Evolutionary conservation across 208 protist genomes (phyloP), one percentile per base, ranked within the genome.

Genomic region (Phytomonas sp.): DNA sequence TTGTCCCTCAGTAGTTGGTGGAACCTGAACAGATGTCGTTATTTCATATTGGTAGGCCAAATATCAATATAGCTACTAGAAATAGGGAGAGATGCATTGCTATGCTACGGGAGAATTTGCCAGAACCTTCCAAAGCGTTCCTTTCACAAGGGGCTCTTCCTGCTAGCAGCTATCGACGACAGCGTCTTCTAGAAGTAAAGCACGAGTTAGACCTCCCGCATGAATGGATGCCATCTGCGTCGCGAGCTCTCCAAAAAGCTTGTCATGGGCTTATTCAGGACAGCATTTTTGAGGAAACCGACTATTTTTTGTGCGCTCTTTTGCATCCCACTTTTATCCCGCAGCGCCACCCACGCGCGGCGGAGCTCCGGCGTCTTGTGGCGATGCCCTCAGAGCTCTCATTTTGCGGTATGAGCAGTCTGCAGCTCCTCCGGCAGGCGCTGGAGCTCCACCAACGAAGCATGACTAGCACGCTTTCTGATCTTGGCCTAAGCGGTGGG

Each of bases 361-460:
- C 68, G n/a, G 62, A 66, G 32, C 68, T 79, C 6, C 81, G 81
- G 5, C 71, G 72, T 11, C 56, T 37, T 29, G 71, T 91, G 34
- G 82, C 84, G 30, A 95, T 95, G 89, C 89, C 89, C 30, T 68
- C 78, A 13, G 89, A 95, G 72, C 66, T 89, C 2, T 73, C 81
- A 4, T 65, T 83, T 37, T 66, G 75, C 13, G 89, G 87, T 0
- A 70, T 75, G 0, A 81, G 83, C n/a, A 78, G 70, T 26, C 32
- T 95, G 28, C 81, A 80, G 1, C 36, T 93, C 5, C 59, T 87
- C 36, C 80, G 40, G 40, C 40, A 46, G 40, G 11, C 40, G 13
- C 40, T 46, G 1, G 40, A 46, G 40, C 40, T 46, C 40, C 40
- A 46, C 40, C 2, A 46, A 20, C 40, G 40, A 8, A 17, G 11